Conservation (phyloP, 139 green algal species). For the Desmodesmus armatus region DNA sequence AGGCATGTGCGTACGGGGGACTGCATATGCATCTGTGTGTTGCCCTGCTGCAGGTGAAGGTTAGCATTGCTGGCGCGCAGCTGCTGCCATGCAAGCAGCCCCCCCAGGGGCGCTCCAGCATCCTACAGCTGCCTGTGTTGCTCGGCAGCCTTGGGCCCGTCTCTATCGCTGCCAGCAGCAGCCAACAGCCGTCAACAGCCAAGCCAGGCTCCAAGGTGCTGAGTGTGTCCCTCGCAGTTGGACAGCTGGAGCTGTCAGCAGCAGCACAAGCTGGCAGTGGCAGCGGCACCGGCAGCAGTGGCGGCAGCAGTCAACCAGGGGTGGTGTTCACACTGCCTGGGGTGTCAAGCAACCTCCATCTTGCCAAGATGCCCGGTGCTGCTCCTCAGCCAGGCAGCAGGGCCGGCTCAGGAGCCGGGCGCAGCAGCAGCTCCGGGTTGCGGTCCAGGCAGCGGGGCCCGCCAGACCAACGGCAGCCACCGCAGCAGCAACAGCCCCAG, state of each 20-base stretch:
- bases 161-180: slow-evolving; percentile 2
- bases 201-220: background rate
- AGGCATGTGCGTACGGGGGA: background rate
- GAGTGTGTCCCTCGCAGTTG: background rate
- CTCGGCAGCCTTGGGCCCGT: slow-evolving; percentile 12
- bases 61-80: slow-evolving; percentile 21
- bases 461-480: background rate
- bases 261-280: background rate
- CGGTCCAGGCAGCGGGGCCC: slow-evolving; percentile 2
- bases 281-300: background rate
- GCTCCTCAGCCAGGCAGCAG: background rate
- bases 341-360: too few relatives aligned
- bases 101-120: background rate
- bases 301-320: background rate
- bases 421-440: background rate
- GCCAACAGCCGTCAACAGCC: slow-evolving; percentile 6
- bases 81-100: background rate
- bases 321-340: background rate
- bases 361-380: too few relatives aligned
- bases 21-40: background rate
- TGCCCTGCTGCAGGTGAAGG: slow-evolving; percentile 25
- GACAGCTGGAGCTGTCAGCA: slow-evolving; percentile 3
- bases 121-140: background rate
- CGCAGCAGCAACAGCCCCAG: slow-evolving; percentile 23
- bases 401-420: background rate